These are phyloP conservation scores for Penicillium concentricum DNA, from an alignment of 2,329 filamentous ascomycete species.

Conservation along the genomic window DNA sequence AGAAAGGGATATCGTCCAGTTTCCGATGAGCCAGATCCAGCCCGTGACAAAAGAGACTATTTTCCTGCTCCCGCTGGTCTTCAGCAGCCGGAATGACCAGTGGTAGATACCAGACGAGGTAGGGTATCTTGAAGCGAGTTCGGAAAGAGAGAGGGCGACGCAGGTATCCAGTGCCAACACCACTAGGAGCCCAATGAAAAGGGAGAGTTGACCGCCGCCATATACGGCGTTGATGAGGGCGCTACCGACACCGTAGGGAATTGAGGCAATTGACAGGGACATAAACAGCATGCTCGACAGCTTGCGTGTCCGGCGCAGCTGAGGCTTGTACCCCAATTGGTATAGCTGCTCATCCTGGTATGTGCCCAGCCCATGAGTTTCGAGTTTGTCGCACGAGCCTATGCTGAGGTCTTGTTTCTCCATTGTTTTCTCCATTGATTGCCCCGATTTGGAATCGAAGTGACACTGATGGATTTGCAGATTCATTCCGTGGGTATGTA, in stretches of 20 bases:
- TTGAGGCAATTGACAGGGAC: constrained; percentile 26
- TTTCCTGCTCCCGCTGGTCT: constrained; percentile 40
- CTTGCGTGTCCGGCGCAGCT: constrained; percentile 7
- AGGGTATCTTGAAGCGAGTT: constrained; percentile 53
- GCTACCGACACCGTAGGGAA: constrained; percentile 53
- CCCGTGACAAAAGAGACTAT: constrained; percentile 54
- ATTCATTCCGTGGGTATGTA: background rate
- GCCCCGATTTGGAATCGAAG: background rate
- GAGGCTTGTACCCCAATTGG: constrained; percentile 8
- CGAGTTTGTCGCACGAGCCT: background rate
- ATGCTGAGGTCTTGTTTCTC: background rate
- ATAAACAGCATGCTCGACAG: constrained; percentile 13
- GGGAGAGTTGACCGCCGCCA: constrained; percentile 52
- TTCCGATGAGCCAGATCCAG: constrained; percentile 55
- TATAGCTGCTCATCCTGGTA: constrained; percentile 9
- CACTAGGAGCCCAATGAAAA: constrained; percentile 58
- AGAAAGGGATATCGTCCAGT: constrained; percentile 54
- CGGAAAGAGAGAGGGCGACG: constrained; percentile 51
- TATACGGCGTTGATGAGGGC: constrained; percentile 44
- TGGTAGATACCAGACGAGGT: constrained; percentile 56
- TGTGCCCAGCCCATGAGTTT: background rate
- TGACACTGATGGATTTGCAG: background rate
- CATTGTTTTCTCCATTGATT: background rate
- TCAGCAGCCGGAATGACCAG: constrained; percentile 52
- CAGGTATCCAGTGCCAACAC: constrained; percentile 55